A percentile compares a stretch with the other conserved stretches of the same genome.
Evolutionary conservation across 2,329 filamentous ascomycete genomes (phyloP).

Genomic region (Knufia fluminis): DNA sequence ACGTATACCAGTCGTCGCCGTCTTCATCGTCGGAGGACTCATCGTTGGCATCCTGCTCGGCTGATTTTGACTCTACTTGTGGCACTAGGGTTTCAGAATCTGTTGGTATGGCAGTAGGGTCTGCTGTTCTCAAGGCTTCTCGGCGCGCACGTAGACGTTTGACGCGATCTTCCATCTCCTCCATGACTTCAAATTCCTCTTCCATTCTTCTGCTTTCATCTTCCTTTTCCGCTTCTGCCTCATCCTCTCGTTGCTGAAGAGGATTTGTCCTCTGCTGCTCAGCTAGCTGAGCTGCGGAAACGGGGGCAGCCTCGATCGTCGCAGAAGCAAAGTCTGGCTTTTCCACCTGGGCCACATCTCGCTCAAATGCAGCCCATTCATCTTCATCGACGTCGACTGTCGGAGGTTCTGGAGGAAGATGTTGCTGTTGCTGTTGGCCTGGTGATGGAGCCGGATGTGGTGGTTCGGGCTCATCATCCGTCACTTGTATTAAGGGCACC

Average conservation of each 20-base stretch:
- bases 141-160: conserved; percentile 59
- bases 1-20: conserved; percentile 27
- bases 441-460: background rate
- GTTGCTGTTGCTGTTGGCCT: conserved; percentile 20
- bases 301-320: conserved; percentile 59
- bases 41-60: conserved; percentile 26
- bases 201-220: conserved; percentile 65
- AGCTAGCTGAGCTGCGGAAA: conserved; percentile 55
- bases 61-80: conserved; percentile 15
- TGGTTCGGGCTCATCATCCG: background rate
- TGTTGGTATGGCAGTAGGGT: conserved; percentile 15
- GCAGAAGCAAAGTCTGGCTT: conserved; percentile 36
- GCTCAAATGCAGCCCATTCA: conserved; percentile 81
- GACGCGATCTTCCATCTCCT: conserved; percentile 64
- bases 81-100: background rate
- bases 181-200: conserved; percentile 76
- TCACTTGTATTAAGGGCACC: background rate
- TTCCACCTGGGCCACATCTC: conserved; percentile 55
- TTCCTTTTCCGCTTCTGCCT: conserved; percentile 60
- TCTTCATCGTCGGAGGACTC: conserved; percentile 40
- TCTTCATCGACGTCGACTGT: conserved; percentile 53
- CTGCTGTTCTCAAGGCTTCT: conserved; percentile 51
- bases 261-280: conserved; percentile 42
- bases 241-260: conserved; percentile 43
- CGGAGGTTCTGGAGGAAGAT: background rate